phyloP scores from a whole-genome alignment of 345 rosid genomes.

The Noccaea bulbosa region DNA sequence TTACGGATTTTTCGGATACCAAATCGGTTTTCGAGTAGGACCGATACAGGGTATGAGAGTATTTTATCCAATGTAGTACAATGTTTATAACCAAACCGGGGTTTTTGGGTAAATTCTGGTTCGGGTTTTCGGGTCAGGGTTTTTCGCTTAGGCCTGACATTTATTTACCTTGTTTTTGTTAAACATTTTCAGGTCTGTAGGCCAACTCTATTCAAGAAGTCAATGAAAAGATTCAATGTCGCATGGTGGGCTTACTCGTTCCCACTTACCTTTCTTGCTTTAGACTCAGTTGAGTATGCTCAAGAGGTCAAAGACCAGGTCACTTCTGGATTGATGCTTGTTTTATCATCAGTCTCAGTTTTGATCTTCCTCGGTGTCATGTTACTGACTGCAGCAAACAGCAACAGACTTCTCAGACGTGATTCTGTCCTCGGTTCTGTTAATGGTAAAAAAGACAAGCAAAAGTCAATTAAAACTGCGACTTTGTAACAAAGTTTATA shows the following conservation, averaged over 20 bases:
- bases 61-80: too few species aligned
- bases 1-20: too few species aligned
- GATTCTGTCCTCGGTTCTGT: constrained; percentile 44
- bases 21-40: too few species aligned
- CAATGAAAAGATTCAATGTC: constrained; percentile 64
- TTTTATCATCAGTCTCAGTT: constrained; percentile 52
- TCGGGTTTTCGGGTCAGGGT: too few species aligned
- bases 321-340: constrained; percentile 51
- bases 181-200: constrained; percentile 55
- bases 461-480: constrained; percentile 4
- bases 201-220: constrained; percentile 67
- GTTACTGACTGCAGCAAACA: constrained; percentile 53
- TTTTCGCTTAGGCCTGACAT: too few species aligned
- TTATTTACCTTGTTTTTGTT: neutral
- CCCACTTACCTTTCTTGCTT: constrained; percentile 58
- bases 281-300: constrained; percentile 61
- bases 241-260: constrained; percentile 81
- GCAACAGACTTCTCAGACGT: constrained; percentile 41
- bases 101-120: too few species aligned
- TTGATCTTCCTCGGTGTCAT: constrained; percentile 56
- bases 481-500: neutral
- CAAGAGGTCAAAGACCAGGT: constrained; percentile 47
- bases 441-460: constrained; percentile 32
- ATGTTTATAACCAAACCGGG: too few species aligned
- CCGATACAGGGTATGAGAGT: too few species aligned